Conservation (phyloP, 257 asterid genomes). For the Haberlea rhodopensis region DNA sequence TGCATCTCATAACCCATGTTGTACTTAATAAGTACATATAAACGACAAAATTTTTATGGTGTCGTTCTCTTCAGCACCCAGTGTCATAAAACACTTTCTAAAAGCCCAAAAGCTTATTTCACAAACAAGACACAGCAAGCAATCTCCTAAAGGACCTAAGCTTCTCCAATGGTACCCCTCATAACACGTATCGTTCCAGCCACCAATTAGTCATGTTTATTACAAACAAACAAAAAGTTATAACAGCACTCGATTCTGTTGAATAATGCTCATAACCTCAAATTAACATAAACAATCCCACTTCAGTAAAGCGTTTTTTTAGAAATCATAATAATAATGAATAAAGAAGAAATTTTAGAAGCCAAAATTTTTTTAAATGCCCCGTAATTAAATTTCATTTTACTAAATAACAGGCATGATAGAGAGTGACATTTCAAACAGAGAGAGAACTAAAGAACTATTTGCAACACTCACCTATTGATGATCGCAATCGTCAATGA, state of each 20-base stretch:
- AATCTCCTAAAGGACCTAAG: background rate
- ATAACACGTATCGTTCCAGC: background rate
- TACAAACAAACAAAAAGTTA: background rate
- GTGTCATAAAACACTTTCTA: background rate
- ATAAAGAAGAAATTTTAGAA: background rate
- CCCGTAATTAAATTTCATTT: too few species aligned
- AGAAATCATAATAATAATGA: background rate
- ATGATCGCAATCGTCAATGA: conserved; percentile 67
- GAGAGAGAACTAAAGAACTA: conserved; percentile 3
- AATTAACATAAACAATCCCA: background rate
- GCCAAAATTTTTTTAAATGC: background rate
- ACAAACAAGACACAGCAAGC: conserved; percentile 4
- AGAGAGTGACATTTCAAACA: conserved; percentile 12
- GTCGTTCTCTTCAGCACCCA: conserved; percentile 3
- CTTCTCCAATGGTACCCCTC: background rate
- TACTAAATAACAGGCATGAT: background rate
- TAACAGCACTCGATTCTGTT: background rate
- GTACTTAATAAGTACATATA: background rate
- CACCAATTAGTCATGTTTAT: background rate
- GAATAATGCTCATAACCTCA: background rate
- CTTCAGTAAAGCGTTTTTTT: background rate
- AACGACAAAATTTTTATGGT: background rate
- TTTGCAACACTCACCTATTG: conserved; percentile 68
- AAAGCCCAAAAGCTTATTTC: conserved; percentile 1
- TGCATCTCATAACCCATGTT: background rate